phyloP scores from a whole-genome alignment of 805 yeast genomes.

The Kregervanrija pseudodelftensis region DNA sequence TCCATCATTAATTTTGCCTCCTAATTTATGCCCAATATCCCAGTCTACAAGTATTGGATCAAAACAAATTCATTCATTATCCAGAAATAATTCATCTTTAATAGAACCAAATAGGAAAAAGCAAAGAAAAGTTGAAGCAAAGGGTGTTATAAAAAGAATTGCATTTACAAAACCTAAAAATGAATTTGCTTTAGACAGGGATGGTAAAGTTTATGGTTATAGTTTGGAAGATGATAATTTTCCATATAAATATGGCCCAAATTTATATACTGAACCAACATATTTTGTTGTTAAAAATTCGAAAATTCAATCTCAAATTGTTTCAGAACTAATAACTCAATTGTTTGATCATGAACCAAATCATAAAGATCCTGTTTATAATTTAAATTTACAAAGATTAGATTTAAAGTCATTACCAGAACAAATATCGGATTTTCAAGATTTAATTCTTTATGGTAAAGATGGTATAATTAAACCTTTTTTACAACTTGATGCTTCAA shows the following conservation, averaged over 20 bases:
- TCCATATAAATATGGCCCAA: conserved; percentile 24
- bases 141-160: no score
- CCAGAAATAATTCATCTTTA: conserved; percentile 11
- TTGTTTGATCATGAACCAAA: conserved; percentile 36
- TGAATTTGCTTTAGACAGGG: conserved; percentile 44
- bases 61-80: conserved; percentile 14
- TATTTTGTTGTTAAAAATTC: conserved; percentile 24
- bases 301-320: conserved; percentile 22
- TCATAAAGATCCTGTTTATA: conserved; percentile 27
- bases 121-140: conserved; percentile 12
- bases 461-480: conserved; percentile 29
- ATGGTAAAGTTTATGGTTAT: conserved; percentile 31
- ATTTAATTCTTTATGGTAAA: conserved; percentile 38
- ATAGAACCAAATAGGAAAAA: conserved; percentile 20
- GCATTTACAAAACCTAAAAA: conserved; percentile 4
- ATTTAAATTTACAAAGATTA: conserved; percentile 41
- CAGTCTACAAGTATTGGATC: conserved; percentile 7
- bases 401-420: conserved; percentile 45
- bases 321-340: conserved; percentile 34
- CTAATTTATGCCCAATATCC: conserved; percentile 17
- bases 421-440: conserved; percentile 49
- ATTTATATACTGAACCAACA: conserved; percentile 28
- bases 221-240: conserved; percentile 21
- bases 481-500: conserved; percentile 43
- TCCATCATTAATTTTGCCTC: conserved; percentile 21